Percentiles rank a stretch among this genome's conserved stretches.
Conservation (phyloP, 345 rosid species). For the Populus alba region DNA sequence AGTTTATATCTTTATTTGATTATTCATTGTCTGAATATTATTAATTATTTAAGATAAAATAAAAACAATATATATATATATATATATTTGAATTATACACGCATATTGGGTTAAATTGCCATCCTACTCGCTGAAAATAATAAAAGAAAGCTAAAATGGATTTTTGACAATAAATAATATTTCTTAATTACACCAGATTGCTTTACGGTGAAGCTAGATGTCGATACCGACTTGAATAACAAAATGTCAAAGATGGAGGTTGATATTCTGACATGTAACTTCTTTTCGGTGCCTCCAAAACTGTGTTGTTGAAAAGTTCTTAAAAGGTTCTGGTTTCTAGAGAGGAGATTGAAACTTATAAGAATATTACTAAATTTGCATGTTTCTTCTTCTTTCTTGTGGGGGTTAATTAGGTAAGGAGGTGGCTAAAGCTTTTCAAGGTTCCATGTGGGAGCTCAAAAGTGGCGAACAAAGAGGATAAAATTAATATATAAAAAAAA, state of each 20-base stretch:
- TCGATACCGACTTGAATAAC: neutral
- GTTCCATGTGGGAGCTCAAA: constrained; percentile 5
- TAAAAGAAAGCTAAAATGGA: neutral
- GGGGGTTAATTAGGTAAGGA: neutral
- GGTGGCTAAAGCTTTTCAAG: neutral
- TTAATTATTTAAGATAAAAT: no score
- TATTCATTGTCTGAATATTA: no score
- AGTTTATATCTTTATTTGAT: no score
- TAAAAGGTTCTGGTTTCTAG: neutral
- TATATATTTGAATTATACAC: no score
- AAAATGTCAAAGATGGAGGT: neutral
- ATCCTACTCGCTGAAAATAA: no score
- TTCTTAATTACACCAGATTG: neutral
- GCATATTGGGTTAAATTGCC: no score
- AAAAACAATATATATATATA: no score
- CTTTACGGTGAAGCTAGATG: neutral
- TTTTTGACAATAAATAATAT: neutral
- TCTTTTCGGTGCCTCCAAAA: neutral
- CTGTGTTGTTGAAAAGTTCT: neutral
- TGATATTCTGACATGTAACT: neutral
- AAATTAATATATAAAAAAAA: neutral
- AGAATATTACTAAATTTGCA: neutral
- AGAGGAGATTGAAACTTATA: neutral
- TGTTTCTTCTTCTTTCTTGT: neutral
- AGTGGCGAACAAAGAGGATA: constrained; percentile 38